Evolutionary conservation across 192 early-diverging fungal species (phyloP), one percentile per base, ranked within the genome.

Genomic region (Cetraspora pellucida): DNA sequence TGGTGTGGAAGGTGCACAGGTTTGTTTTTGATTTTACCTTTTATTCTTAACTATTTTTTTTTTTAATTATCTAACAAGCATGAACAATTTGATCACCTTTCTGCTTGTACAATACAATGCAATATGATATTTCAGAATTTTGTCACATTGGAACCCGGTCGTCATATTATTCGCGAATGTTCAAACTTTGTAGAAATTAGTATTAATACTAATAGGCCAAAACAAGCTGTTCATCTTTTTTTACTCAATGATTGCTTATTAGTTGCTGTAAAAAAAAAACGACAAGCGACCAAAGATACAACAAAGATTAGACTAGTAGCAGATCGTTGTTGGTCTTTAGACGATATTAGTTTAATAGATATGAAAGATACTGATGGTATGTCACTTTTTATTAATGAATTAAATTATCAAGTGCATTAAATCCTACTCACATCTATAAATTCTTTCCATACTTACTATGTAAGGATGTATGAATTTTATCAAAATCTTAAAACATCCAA

Each of bases 221-320:
- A 91, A 52, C 94, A 96, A 67, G 85, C 84, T 16, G 93, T 95
- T 1, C 91, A 93, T 68, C 83, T 97, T 50, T 88, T 93, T 37
- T 81, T 99, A 19, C 82, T 99, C 57, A 95, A 87, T 77, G 96
- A 99, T 78, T 88, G 92, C 50, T 72, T 99, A 8, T 78, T 99
- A 64, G 80, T 97, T 46, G 91, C 92, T 0, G 87, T 87, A 11
- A 91, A 91, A 66, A 94, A 93, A 77, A 94, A 93, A 73, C 91
- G 91, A 67, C 86, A 86, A 5, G 78, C 81, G 17, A 74, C 85
- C 21, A 77, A 80, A n/a, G 63, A 43, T 65, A 65, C 63, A 21
- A 81, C 81, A 14, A 88, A 88, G 65, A 84, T 85, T 58, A 65
- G 91, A 65, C 79, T 96, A 67, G 87, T 96, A 16, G 93, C 94